These are phyloP conservation scores for Phoenix roebelenii DNA, from an alignment of 176 grass and related monocot species.

Conservation along the genomic window DNA sequence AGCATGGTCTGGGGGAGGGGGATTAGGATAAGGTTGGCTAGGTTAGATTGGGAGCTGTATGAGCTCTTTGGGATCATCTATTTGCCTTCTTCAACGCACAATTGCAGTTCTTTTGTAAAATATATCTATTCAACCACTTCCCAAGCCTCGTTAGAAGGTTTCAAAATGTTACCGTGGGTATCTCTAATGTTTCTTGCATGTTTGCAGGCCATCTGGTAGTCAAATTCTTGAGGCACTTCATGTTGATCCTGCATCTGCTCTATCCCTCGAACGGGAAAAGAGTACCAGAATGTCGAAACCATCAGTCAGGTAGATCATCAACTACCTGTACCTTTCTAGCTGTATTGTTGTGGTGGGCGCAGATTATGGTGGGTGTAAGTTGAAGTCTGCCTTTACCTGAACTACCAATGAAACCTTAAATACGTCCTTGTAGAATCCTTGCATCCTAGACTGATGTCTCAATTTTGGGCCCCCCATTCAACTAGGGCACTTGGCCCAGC, in stretches of 20 bases:
- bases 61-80: conserved; percentile 5
- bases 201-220: conserved; percentile 63
- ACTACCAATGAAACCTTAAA: too few relatives aligned
- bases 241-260: conserved; percentile 86
- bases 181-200: conserved; percentile 41
- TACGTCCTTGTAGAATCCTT: too few relatives aligned
- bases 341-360: too few relatives aligned
- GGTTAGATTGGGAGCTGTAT: conserved; percentile 22
- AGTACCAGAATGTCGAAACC: conserved; percentile 68
- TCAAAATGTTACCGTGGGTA: background rate
- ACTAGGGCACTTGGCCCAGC: too few relatives aligned
- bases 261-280: conserved; percentile 87
- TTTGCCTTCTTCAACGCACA: conserved; percentile 13
- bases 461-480: too few relatives aligned
- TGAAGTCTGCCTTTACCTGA: too few relatives aligned
- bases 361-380: too few relatives aligned
- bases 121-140: conserved; percentile 9
- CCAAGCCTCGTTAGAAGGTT: conserved; percentile 10
- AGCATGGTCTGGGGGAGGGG: conserved; percentile 20
- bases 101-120: conserved; percentile 21
- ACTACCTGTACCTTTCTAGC: too few relatives aligned
- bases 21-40: conserved; percentile 12
- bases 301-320: conserved; percentile 49
- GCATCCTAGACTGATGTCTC: too few relatives aligned
- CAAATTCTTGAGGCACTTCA: conserved; percentile 99